Percentiles rank a stretch among this genome's conserved stretches.
Evolutionary conservation across 2,329 filamentous ascomycete genomes (phyloP).

Genomic region (Arthrobotrys pseudoclavata): DNA sequence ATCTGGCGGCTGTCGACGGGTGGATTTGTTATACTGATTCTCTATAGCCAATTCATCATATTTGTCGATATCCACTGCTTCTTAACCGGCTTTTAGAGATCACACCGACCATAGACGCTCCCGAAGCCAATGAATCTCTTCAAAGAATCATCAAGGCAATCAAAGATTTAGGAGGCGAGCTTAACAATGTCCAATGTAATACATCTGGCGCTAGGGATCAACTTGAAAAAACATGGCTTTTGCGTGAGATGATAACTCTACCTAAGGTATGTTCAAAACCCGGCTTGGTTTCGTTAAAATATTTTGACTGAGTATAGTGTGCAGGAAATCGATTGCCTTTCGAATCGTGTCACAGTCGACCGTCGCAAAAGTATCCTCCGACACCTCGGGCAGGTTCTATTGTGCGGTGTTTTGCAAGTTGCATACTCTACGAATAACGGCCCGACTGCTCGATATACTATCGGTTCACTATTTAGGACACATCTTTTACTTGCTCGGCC

Average conservation of each 20-base stretch:
- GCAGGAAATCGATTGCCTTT: slow-evolving; percentile 51
- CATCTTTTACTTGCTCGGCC: slow-evolving; percentile 53
- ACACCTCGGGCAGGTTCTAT: slow-evolving; percentile 41
- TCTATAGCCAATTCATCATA: slow-evolving; percentile 51
- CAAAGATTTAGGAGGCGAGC: slow-evolving; percentile 49
- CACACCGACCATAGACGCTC: slow-evolving; percentile 53
- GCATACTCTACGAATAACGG: slow-evolving; percentile 48
- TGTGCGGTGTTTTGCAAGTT: slow-evolving; percentile 54
- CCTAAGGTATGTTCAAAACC: slow-evolving; percentile 35
- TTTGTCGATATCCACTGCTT: slow-evolving; percentile 56
- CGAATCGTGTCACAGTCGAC: slow-evolving; percentile 45
- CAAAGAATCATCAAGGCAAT: slow-evolving; percentile 55
- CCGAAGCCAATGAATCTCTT: slow-evolving; percentile 52
- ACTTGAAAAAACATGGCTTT: slow-evolving; percentile 54
- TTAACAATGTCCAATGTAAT: slow-evolving; percentile 54
- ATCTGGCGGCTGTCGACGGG: not conserved
- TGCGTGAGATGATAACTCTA: slow-evolving; percentile 53
- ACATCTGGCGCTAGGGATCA: slow-evolving; percentile 46
- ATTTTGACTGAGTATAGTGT: not conserved
- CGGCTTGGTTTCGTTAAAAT: not conserved
- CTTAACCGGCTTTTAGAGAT: slow-evolving; percentile 51
- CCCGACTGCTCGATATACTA: slow-evolving; percentile 50
- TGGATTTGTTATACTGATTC: not conserved
- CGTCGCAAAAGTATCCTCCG: slow-evolving; percentile 49
- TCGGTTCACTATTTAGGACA: slow-evolving; percentile 49